Conservation (phyloP, 805 yeast genomes). For the Yarrowia sp. region DNA sequence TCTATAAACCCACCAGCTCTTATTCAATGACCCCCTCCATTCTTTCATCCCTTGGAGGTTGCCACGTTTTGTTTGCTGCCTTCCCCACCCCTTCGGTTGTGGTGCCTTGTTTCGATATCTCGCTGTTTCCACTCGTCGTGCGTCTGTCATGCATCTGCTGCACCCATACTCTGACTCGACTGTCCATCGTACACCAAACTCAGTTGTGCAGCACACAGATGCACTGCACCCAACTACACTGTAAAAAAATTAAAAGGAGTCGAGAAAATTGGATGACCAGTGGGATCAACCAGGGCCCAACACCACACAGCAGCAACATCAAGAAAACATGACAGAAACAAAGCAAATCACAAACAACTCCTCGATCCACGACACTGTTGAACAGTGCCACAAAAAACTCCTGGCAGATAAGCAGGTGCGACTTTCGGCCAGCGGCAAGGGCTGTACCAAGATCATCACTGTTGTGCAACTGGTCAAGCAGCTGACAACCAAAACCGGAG, state of each 20-base stretch:
- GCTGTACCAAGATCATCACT: conserved; percentile 44
- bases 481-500: conserved; percentile 24
- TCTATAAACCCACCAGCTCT: background rate
- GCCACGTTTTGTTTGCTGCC: conserved; percentile 24
- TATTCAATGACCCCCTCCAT: background rate
- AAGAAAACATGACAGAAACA: conserved; percentile 4
- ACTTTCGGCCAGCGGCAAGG: conserved; percentile 30
- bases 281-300: background rate
- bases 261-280: background rate
- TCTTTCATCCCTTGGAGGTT: background rate
- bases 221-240: conserved; percentile 30
- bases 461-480: conserved; percentile 44
- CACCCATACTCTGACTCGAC: background rate
- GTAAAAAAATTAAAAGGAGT: background rate
- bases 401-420: conserved; percentile 30
- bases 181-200: conserved; percentile 23
- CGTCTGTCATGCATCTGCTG: background rate
- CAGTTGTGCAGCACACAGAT: background rate
- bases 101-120: conserved; percentile 29
- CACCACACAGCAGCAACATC: background rate
- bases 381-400: conserved; percentile 9
- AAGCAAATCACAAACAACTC: conserved; percentile 17
- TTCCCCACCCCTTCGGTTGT: conserved; percentile 19
- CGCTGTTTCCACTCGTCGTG: conserved; percentile 11
- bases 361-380: conserved; percentile 27